Base-by-base conservation (phyloP, 805 yeast species). In the Lachancea quebecensis region DNA sequence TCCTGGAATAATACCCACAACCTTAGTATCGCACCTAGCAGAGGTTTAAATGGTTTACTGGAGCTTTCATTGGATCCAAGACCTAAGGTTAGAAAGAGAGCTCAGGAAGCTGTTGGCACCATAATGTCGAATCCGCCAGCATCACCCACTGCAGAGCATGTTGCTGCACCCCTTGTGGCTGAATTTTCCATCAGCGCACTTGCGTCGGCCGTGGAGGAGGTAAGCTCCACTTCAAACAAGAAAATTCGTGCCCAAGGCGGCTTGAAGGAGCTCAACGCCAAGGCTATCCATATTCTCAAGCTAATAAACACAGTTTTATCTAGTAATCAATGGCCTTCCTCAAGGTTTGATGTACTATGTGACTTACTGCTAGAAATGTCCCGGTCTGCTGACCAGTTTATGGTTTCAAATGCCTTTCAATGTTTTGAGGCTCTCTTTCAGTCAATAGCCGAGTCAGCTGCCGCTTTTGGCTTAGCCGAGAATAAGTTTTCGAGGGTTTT, bases 31-130 rank as follows among this genome's bases (percentile, higher is more conserved):
- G 74, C 79, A 34, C 95, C 96, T 41, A 78, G 76, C 59, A 78
- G 95, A 71, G 96, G 93, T 36, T 67, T 89, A 47, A 74, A 76
- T 34, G 95, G 91, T 38, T 66, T 90, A 48, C 66, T 90, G 48
- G 88, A 85, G 61, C 72, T 88, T 50, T 78, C 91, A 0, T 67
- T 86, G 36, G 97, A 93, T 65, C 83, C 85, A 38, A 78, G 98
- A 60, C 99, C 99, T 32, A 93, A 93, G 58, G 95, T 93, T 10
- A 79, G 99, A 64, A 87, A 85, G 75, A 82, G 97, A 70, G 95
- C 98, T 1, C 84, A 82, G 57, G 99, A 93, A 47, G 85, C 97
- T 1, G 74, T 93, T n/a, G 67, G 73, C 40, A 74, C 71, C 2
- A 69, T 93, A 28, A 68, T 93, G 49, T 52, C 67, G 2, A 75